Conservation (phyloP, 164 flowering plant species). For the Vitis riparia region DNA sequence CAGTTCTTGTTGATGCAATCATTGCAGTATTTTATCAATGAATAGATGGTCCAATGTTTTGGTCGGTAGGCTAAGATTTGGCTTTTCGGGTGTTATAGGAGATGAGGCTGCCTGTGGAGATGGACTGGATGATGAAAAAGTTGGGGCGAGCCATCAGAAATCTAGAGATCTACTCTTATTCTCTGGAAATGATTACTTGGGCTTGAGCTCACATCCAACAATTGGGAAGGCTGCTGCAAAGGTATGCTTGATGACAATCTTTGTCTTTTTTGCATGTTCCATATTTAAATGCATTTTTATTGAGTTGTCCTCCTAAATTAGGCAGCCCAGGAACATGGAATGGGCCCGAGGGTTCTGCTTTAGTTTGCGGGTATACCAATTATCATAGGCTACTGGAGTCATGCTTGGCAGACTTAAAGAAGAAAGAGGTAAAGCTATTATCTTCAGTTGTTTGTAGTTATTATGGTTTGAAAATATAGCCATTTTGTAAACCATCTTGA, state of each 20-base stretch:
- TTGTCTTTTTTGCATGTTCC: not conserved
- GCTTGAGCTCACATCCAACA: constrained; percentile 87
- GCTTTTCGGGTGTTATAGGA: constrained; percentile 35
- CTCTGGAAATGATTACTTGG: constrained; percentile 95
- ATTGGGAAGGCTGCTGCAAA: constrained; percentile 67
- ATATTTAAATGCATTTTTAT: not conserved
- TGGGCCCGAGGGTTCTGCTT: constrained; percentile 95
- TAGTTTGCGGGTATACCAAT: constrained; percentile 9
- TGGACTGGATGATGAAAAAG: constrained; percentile 15
- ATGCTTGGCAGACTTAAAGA: constrained; percentile 74
- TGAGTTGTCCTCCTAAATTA: constrained; percentile 13
- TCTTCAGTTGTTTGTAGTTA: not conserved
- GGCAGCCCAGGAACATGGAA: constrained; percentile 84
- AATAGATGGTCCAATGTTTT: too few relatives aligned
- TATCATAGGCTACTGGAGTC: constrained; percentile 77
- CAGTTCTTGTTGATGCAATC: too few relatives aligned
- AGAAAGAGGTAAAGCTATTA: constrained; percentile 67
- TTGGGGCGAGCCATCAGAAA: constrained; percentile 11
- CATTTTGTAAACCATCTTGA: not conserved
- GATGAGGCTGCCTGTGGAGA: constrained; percentile 33
- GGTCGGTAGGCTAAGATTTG: too few relatives aligned
- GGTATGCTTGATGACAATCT: constrained; percentile 29
- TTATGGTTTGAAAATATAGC: not conserved
- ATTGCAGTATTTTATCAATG: too few relatives aligned
- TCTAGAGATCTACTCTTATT: constrained; percentile 67